Evolutionary conservation across 1,284 basidiomycete species (phyloP), one percentile per base, ranked within the genome.

Genomic region (Ustilago lituana): DNA sequence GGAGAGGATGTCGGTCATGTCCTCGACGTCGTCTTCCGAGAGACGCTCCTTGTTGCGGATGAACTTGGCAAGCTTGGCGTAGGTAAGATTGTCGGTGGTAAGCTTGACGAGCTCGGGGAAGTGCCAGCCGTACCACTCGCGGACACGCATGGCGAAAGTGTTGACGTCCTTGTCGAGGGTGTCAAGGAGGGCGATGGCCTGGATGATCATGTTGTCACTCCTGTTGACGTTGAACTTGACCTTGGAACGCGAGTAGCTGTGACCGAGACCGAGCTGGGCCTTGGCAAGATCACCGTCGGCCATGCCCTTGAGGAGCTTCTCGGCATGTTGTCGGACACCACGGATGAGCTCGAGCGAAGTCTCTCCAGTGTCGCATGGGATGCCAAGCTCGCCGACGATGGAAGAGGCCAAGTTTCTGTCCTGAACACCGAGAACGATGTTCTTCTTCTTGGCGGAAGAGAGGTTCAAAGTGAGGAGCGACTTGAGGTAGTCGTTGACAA

Each of bases 61-160:
- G 81, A 94, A 90, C 74, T 91, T 89, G 11, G 89, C 92, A 15
- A 90, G 87, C 27, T 87, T 87, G n/a, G 94, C 94, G 83, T 98
- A 99, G 80, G 91, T 90, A 83, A 95, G 90, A 83, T 96, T 96
- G 84, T 98, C 96, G 60, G 94, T 89, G 1, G 98, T 93, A 77
- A 98, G 86, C 78, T 88, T 91, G 85, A 96, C 89, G 70, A 98
- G 90, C 85, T 99, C 96, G 47, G 95, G 95, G 86, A 97, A 99
- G 84, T 98, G 96, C 87, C 96, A 98, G n/a, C 96, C 95, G 84
- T 98, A 98, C 96, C 96, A 98, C 83, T 98, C 95, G 74, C 95
- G 87, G 51, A 97, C 90, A 51, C 95, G 91, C 95, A 98, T 98
- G 23, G 94, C 91, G 83, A 98, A 98, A 23, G 95, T 89, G 86